These are phyloP conservation scores for Rhizoclosmatium sp. DNA, from an alignment of 192 early-diverging fungal species.

Conservation along the genomic window DNA sequence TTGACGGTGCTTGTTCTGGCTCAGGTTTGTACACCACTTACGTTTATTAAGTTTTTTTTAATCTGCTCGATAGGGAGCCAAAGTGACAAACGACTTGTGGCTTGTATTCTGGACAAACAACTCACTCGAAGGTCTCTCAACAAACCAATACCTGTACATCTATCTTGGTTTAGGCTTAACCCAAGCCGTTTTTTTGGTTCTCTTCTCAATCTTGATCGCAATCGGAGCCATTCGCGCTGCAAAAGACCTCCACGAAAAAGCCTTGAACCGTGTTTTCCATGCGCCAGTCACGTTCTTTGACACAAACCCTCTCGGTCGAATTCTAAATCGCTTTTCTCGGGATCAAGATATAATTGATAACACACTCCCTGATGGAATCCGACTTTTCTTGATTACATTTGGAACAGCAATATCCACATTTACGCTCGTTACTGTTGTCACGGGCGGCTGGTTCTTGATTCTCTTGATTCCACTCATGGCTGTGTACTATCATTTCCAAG, in stretches of 20 bases:
- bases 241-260: slow-evolving; percentile 67
- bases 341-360: slow-evolving; percentile 72
- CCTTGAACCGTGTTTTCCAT: slow-evolving; percentile 70
- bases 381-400: slow-evolving; percentile 50
- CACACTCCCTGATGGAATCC: slow-evolving; percentile 61
- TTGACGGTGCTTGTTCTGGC: slow-evolving; percentile 37
- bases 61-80: slow-evolving; percentile 59
- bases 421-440: slow-evolving; percentile 35
- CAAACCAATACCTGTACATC: slow-evolving; percentile 36
- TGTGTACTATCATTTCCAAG: slow-evolving; percentile 48
- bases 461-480: slow-evolving; percentile 36
- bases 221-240: slow-evolving; percentile 61
- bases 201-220: slow-evolving; percentile 56
- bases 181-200: slow-evolving; percentile 41
- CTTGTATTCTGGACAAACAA: slow-evolving; percentile 43
- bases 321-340: slow-evolving; percentile 71
- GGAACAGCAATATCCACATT: slow-evolving; percentile 39
- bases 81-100: slow-evolving; percentile 56
- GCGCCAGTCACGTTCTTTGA: slow-evolving; percentile 83
- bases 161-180: slow-evolving; percentile 40
- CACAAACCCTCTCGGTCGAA: slow-evolving; percentile 76
- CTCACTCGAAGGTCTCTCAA: slow-evolving; percentile 48
- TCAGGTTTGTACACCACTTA: background rate
- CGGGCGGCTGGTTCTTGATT: slow-evolving; percentile 39
- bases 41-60: slow-evolving; percentile 29